phyloP scores from a whole-genome alignment of 768 basidiomycete genomes.

The Tephrocybe sp. region DNA sequence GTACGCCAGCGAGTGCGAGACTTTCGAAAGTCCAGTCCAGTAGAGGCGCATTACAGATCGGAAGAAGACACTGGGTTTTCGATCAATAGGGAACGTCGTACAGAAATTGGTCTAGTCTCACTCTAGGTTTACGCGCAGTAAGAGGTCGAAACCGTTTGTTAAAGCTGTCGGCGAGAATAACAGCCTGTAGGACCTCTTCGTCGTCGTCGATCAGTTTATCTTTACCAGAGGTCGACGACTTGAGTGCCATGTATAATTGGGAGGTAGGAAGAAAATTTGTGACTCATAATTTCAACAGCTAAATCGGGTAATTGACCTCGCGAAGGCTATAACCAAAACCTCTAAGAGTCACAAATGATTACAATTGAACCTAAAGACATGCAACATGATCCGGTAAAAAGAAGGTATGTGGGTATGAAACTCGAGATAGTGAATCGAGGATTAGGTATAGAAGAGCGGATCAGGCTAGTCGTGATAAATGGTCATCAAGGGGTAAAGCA shows the following conservation, averaged over 20 bases:
- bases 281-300: constrained; percentile 24
- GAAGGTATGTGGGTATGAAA: constrained; percentile 61
- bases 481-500: constrained; percentile 48
- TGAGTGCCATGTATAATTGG: constrained; percentile 59
- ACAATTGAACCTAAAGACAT: constrained; percentile 59
- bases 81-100: constrained; percentile 12
- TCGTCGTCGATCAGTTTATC: constrained; percentile 70
- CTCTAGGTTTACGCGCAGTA: constrained; percentile 85
- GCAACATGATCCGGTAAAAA: constrained; percentile 57
- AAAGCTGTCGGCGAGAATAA: constrained; percentile 95
- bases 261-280: constrained; percentile 13
- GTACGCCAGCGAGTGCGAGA: constrained; percentile 91
- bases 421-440: constrained; percentile 58
- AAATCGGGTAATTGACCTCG: constrained; percentile 14
- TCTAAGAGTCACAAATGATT: constrained; percentile 42
- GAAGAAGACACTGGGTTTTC: constrained; percentile 74
- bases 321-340: background rate
- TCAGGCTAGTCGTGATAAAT: constrained; percentile 62
- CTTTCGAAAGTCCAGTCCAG: constrained; percentile 97
- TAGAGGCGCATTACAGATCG: constrained; percentile 90
- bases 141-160: constrained; percentile 91
- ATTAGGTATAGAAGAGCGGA: constrained; percentile 67
- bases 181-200: constrained; percentile 89
- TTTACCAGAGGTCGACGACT: constrained; percentile 50
- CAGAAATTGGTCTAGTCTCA: constrained; percentile 34